A percentile compares a stretch with the other conserved stretches of the same genome.
Evolutionary conservation across 306 rosid genomes (phyloP).

Genomic region (Quercus alba): DNA sequence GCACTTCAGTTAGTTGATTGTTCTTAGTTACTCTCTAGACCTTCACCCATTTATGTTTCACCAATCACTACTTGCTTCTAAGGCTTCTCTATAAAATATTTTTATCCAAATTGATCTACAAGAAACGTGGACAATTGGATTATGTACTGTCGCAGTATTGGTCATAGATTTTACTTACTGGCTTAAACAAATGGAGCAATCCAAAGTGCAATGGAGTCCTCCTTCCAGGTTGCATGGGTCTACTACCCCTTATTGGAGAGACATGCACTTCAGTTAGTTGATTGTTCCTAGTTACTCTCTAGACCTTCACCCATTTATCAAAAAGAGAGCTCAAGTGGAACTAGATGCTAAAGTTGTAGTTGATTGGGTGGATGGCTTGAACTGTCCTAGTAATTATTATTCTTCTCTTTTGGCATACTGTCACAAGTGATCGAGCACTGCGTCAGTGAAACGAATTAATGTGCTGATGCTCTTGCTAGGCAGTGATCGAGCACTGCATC

Average conservation of each 20-base stretch:
- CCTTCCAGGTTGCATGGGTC: slow-evolving; percentile 44
- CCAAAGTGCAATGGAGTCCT: slow-evolving; percentile 31
- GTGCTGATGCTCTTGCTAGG: too few species aligned
- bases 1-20: slow-evolving; percentile 17
- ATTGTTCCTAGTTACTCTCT: slow-evolving; percentile 32
- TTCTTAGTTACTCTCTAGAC: slow-evolving; percentile 36
- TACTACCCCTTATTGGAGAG: slow-evolving; percentile 40
- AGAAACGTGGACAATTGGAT: slow-evolving; percentile 13
- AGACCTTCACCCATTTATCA: slow-evolving; percentile 40
- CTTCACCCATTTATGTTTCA: slow-evolving; percentile 12
- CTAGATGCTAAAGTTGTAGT: too few species aligned
- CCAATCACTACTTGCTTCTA: too few species aligned
- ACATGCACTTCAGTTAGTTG: slow-evolving; percentile 24
- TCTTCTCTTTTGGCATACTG: too few species aligned
- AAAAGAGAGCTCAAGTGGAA: slow-evolving; percentile 19
- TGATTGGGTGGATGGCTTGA: too few species aligned
- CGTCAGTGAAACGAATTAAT: too few species aligned
- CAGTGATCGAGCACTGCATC: too few species aligned
- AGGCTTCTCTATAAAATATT: neutral
- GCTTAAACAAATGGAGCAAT: slow-evolving; percentile 25
- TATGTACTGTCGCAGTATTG: slow-evolving; percentile 4
- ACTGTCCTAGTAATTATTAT: too few species aligned
- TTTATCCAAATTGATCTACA: too few species aligned
- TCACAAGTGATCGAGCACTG: too few species aligned
- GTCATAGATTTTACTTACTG: slow-evolving; percentile 9